Percentiles rank a stretch among this genome's conserved stretches.
These are phyloP conservation scores for Wallemia hederae DNA, from an alignment of 1,284 basidiomycete species.

Conservation along the genomic window DNA sequence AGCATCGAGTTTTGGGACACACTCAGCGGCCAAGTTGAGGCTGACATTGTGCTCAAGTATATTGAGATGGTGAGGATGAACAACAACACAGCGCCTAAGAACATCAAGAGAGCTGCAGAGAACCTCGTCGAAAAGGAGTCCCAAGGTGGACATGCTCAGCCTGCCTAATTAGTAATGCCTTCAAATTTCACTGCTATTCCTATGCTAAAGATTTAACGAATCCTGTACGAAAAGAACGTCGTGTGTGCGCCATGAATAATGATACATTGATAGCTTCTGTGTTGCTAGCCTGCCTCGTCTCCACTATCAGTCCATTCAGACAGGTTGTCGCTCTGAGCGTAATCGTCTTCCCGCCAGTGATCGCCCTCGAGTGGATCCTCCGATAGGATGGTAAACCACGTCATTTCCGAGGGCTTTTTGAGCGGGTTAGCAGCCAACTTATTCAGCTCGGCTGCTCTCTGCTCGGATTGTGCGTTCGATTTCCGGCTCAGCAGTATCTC, in stretches of 20 bases:
- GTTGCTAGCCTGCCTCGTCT: neutral
- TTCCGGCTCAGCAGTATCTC: neutral
- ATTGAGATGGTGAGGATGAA: neutral
- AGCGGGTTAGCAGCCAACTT: neutral
- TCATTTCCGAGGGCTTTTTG: neutral
- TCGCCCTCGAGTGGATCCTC: neutral
- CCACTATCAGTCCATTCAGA: neutral
- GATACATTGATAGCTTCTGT: too few species aligned
- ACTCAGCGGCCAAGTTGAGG: neutral
- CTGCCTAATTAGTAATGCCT: neutral
- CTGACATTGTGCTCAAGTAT: neutral
- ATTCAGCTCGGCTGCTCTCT: neutral
- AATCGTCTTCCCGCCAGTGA: neutral
- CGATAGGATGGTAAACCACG: neutral
- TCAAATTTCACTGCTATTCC: too few species aligned
- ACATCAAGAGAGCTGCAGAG: neutral
- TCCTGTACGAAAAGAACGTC: too few species aligned
- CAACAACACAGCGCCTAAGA: neutral
- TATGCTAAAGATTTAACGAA: too few species aligned
- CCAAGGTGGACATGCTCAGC: neutral
- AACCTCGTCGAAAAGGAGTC: neutral
- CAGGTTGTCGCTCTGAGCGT: neutral
- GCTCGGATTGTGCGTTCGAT: neutral
- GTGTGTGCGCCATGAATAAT: too few species aligned
- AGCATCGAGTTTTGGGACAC: neutral